Base-by-base conservation (phyloP, 1,139 yeast species). In the Magnusiomyces clavatus region DNA sequence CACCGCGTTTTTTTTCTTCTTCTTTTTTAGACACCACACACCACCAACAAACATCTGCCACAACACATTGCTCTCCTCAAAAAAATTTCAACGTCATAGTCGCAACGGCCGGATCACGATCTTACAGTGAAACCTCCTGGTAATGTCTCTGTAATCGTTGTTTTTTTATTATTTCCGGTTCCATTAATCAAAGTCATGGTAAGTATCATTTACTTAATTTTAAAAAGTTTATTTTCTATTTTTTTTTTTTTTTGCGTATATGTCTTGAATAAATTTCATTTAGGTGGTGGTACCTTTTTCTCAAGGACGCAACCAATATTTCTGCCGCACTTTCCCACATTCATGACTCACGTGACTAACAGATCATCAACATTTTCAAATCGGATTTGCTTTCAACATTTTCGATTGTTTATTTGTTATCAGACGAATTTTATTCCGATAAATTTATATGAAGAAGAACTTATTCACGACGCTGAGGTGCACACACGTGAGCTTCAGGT, bases 401-500 rank as follows among this genome's bases (percentile, higher is more conserved):
- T 24, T 24, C 6, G 6, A 5, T 24, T 24, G 4, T 24, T 24
- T 24, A 5, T 24, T 24, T 24, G 8, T 40, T 40, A 42, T 24
- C 40, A 67, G 85, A 84, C 94, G 46, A 75, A 82, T 8, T 92
- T 92, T 66, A 77, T 81, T 31, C 96, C 97, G 2, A 74, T 90
- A 47, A 92, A 92, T 63, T 69, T 83, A 49, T 77, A 79, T 47
- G 90, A 83, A 55, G 95, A 87, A 62, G 86, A 83, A 47, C 69
- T 77, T 11, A 78, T 76, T 50, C 71, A 78, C 47, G 95, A 86
- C 57, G 79, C 78, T 8, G 96, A 89, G 59, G 92, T 88, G 58
- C 95, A 89, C 61, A 85, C 97, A 1, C 71, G 96, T 52, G 98
- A 92, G 62, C 68, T 79, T n/a, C 83, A 75, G 64, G 82, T 92